These are phyloP conservation scores for Neckera pumila DNA, from an alignment of 225 moss, liverwort and hornwort genomes.

Conservation along the genomic window DNA sequence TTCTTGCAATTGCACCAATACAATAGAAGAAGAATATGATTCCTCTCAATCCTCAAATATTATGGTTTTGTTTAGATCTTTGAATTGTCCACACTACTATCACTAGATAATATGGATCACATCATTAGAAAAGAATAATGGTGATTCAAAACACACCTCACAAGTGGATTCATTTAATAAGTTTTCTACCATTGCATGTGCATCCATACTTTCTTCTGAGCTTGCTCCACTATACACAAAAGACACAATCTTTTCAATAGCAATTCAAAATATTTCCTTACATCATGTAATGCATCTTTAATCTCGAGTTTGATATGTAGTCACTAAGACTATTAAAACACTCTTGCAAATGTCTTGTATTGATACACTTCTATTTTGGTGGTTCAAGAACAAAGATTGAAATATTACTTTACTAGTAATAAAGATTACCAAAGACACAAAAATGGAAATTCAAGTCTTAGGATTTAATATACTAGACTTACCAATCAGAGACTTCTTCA, in stretches of 20 bases:
- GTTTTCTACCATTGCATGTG: background rate
- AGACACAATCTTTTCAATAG: background rate
- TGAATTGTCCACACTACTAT: background rate
- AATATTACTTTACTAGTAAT: background rate
- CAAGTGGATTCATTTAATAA: background rate
- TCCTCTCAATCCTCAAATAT: background rate
- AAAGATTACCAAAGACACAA: background rate
- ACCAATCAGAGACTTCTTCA: conserved; percentile 19
- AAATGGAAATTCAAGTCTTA: background rate
- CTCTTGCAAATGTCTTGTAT: background rate
- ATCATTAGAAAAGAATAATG: background rate
- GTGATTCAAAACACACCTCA: background rate
- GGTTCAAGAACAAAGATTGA: background rate
- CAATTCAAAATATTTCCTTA: background rate
- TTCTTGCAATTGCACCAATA: background rate
- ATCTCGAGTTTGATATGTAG: background rate
- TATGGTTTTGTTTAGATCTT: background rate
- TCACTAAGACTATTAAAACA: background rate
- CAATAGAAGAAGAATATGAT: too few relatives aligned
- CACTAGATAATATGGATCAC: background rate
- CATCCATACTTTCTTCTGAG: conserved; percentile 1
- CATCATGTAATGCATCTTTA: background rate
- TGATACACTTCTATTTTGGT: background rate
- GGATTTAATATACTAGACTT: background rate
- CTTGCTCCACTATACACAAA: background rate